Conservation (phyloP, 2,329 filamentous ascomycete species). For the Aspergillus pseudotamarii region DNA sequence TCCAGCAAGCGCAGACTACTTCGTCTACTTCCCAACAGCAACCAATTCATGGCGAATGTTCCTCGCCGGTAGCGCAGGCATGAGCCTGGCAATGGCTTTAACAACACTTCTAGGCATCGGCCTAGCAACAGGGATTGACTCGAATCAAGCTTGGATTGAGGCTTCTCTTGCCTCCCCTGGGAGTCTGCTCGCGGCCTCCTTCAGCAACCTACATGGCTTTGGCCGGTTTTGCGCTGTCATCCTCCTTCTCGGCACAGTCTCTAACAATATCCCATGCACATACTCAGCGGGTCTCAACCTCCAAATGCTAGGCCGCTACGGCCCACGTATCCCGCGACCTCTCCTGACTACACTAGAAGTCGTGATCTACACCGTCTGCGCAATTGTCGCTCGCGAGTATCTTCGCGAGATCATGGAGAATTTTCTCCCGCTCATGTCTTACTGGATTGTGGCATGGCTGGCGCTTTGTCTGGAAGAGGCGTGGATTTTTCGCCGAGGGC, state of each 20-base stretch:
- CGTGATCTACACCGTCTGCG: constrained; percentile 45
- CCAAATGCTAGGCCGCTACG: constrained; percentile 42
- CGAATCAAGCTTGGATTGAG: constrained; percentile 28
- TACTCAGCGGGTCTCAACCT: constrained; percentile 47
- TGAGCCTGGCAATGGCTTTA: constrained; percentile 34
- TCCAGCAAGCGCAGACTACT: constrained; percentile 43
- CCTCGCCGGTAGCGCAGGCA: constrained; percentile 37
- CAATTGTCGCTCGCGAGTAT: constrained; percentile 43
- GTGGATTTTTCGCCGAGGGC: constrained; percentile 40
- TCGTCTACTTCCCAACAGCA: constrained; percentile 43
- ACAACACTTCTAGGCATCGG: constrained; percentile 43
- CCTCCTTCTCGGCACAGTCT: constrained; percentile 43
- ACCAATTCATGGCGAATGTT: constrained; percentile 39
- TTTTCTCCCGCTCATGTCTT: constrained; percentile 49
- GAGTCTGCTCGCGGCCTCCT: constrained; percentile 39
- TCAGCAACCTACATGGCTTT: constrained; percentile 40
- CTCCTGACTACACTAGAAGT: constrained; percentile 46
- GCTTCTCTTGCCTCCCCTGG: constrained; percentile 36
- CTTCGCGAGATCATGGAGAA: constrained; percentile 47
- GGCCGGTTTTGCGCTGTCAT: constrained; percentile 46
- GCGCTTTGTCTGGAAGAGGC: constrained; percentile 46
- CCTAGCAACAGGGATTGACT: constrained; percentile 39
- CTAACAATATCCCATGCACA: constrained; percentile 46
- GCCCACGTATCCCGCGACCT: constrained; percentile 42
- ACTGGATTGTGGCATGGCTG: constrained; percentile 47